Base-by-base conservation (phyloP, 352 stramenopile species). In the Pythium plurisporium region DNA sequence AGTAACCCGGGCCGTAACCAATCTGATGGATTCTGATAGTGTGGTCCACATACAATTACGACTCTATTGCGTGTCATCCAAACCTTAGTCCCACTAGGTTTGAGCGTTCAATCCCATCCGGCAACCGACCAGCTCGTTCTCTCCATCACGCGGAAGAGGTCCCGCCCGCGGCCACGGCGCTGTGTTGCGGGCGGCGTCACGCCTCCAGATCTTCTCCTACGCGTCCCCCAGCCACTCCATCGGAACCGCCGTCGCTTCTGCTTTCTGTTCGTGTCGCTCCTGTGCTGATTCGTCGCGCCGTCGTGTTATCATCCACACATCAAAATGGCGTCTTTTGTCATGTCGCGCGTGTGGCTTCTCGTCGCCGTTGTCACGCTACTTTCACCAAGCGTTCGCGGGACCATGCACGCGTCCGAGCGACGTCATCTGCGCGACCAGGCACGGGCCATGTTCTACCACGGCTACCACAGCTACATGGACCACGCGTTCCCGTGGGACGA, bases 401-500 rank as follows among this genome's bases (percentile, higher is more conserved):
- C 65, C 38, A 90, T 90, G 76, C 83, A 93, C 70, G 72, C 52
- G 29, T 87, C 83, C 2, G 83, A 94, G 72, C 67, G 66, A 20
- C 52, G 62, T 19, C 63, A 90, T 34, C 66, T 96, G 30, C 73
- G 82, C 51, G 72, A 95, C 25, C 73, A 91, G 56, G 83, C 86
- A 27, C 74, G 76, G 19, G 83, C 86, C 29, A 94, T 96, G 86
- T 95, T 95, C 61, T 93, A 94, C 61, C 87, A 96, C 63, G 87
- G 80, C 48, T 95, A 94, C 67, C 55, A 65, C 53, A 89, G 73
- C 67, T 96, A 96, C 65, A 91, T 94, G 80, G 69, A 72, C 52
- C 79, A 96, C 70, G 87, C 85, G 9, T 95, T 82, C 59, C 85
- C 83, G 27, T 89, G 86, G 85, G 87, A 93, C 57, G 86, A 96